A percentile compares a stretch with the other conserved stretches of the same genome.
Evolutionary conservation across 805 yeast genomes (phyloP).

Genomic region (Barnettozyma populi): DNA sequence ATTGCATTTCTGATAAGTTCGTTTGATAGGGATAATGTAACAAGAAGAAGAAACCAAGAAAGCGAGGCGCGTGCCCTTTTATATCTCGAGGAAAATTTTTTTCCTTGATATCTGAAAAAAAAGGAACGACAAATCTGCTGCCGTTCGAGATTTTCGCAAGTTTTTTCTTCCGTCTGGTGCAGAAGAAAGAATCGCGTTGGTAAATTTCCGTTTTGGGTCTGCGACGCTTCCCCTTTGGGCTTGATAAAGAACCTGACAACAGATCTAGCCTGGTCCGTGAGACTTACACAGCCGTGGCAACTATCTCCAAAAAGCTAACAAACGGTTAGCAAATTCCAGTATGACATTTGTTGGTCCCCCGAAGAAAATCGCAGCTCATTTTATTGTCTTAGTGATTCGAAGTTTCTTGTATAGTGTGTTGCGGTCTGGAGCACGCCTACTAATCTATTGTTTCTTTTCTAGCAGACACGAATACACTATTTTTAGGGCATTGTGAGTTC

Average conservation of each 20-base stretch:
- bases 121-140: background rate
- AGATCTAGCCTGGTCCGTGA: background rate
- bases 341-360: too few relatives aligned
- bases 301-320: background rate
- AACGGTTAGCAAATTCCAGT: too few relatives aligned
- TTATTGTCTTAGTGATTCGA: too few relatives aligned
- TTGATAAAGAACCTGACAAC: background rate
- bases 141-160: background rate
- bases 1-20: conserved; percentile 49
- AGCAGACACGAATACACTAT: too few relatives aligned
- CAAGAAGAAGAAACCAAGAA: background rate
- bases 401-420: too few relatives aligned
- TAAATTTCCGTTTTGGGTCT: conserved; percentile 1
- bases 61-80: conserved; percentile 1
- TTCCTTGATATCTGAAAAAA: background rate
- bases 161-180: background rate
- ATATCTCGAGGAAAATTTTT: conserved; percentile 1
- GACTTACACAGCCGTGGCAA: background rate
- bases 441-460: background rate
- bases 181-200: conserved; percentile 1
- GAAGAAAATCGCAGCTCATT: too few relatives aligned
- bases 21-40: conserved; percentile 5
- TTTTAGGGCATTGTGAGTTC: background rate
- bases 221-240: conserved; percentile 2
- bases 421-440: too few relatives aligned